Conservation (phyloP, 805 yeast species). For the Saccharomycopsis sp. region DNA sequence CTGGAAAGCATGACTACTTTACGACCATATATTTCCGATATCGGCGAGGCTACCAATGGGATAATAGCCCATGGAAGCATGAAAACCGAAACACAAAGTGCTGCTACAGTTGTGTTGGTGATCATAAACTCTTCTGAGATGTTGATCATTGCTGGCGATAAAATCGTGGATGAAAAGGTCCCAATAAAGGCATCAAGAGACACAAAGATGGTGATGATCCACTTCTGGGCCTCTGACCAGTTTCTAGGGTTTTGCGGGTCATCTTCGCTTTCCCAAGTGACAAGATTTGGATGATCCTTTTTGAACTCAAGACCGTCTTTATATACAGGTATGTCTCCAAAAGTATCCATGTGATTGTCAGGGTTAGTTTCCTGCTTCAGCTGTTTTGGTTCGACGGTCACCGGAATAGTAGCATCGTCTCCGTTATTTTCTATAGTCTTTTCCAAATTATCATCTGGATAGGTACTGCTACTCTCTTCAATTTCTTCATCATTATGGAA, state of each 20-base stretch:
- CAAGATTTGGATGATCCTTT: slow-evolving; percentile 51
- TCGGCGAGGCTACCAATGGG: slow-evolving; percentile 59
- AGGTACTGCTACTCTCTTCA: not conserved
- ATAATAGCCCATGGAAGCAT: slow-evolving; percentile 66
- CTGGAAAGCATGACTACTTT: slow-evolving; percentile 46
- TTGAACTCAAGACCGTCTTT: slow-evolving; percentile 48
- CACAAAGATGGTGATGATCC: slow-evolving; percentile 42
- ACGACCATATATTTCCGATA: slow-evolving; percentile 63
- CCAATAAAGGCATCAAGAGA: slow-evolving; percentile 51
- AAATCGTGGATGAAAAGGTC: slow-evolving; percentile 56
- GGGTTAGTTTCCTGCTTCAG: not conserved
- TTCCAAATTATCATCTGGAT: not conserved
- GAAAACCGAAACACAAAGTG: slow-evolving; percentile 56
- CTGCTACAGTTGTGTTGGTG: slow-evolving; percentile 35
- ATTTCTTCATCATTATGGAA: not conserved
- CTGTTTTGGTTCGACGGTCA: not conserved
- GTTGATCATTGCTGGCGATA: slow-evolving; percentile 52
- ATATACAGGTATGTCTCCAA: slow-evolving; percentile 25
- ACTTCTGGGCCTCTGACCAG: slow-evolving; percentile 42
- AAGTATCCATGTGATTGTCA: not conserved
- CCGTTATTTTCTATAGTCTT: not conserved
- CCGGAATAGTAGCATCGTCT: not conserved
- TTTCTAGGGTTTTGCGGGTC: slow-evolving; percentile 62
- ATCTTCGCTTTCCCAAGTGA: slow-evolving; percentile 58
- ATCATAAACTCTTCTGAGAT: slow-evolving; percentile 42